Conservation (phyloP, 371 early-diverging fungal genomes). For the Syncephalastrum monosporum region DNA sequence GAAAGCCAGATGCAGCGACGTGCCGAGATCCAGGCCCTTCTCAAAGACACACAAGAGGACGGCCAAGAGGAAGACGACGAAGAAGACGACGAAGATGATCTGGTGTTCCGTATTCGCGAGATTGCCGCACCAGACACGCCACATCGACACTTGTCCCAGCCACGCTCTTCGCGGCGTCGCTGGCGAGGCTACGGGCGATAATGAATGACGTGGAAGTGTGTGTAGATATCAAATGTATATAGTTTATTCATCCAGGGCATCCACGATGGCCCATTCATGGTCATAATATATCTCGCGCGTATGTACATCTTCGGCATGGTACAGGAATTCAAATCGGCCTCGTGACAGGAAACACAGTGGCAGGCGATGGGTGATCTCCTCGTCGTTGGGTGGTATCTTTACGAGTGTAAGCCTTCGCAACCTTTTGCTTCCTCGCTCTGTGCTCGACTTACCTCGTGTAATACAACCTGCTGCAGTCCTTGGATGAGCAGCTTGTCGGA, state of each 20-base stretch:
- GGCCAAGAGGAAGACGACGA: too few species aligned
- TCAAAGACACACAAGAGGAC: too few species aligned
- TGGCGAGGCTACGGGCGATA: too few species aligned
- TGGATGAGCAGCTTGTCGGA: constrained; percentile 59
- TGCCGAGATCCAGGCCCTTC: too few species aligned
- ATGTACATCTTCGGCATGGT: constrained; percentile 67
- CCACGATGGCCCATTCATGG: constrained; percentile 49
- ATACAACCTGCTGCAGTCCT: constrained; percentile 57
- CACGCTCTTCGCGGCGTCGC: too few species aligned
- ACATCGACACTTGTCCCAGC: too few species aligned
- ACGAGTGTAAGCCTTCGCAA: constrained; percentile 1
- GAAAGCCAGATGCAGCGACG: too few species aligned
- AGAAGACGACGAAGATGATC: too few species aligned
- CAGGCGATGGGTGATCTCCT: constrained; percentile 32
- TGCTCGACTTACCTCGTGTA: constrained; percentile 50
- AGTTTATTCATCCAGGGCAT: constrained; percentile 12
- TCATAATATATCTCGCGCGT: constrained; percentile 59
- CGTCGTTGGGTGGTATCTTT: constrained; percentile 32
- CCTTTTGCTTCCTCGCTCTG: constrained; percentile 1
- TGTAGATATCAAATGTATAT: too few species aligned
- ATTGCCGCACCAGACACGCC: too few species aligned
- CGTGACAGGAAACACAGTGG: constrained; percentile 64
- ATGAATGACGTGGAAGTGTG: too few species aligned
- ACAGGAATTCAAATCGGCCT: constrained; percentile 61
- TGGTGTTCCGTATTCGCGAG: too few species aligned